Conservation (phyloP, 1,284 basidiomycete species). For the Cryptococcus sp. region DNA sequence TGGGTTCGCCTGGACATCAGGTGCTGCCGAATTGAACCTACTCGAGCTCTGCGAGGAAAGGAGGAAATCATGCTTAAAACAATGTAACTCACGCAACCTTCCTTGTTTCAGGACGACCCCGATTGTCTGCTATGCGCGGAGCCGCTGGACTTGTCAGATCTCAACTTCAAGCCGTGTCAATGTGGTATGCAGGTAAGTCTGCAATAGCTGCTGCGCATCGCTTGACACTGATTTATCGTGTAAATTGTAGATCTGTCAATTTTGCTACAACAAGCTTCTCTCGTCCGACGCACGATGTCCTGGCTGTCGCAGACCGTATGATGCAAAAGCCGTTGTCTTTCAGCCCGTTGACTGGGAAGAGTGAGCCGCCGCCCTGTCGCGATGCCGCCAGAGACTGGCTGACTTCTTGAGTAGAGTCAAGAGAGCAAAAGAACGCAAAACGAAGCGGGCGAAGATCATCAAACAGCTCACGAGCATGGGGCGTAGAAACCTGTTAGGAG, state of each 20-base stretch:
- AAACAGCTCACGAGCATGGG: constrained; percentile 91
- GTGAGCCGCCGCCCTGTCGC: constrained; percentile 59
- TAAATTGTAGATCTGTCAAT: constrained; percentile 82
- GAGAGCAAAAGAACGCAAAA: constrained; percentile 93
- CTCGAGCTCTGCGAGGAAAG: no score
- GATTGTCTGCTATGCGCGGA: constrained; percentile 98
- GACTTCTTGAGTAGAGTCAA: constrained; percentile 70
- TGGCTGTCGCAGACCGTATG: constrained; percentile 91
- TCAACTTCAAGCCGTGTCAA: constrained; percentile 98
- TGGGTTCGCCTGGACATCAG: no score
- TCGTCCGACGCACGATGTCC: constrained; percentile 96
- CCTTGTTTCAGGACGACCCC: constrained; percentile 77
- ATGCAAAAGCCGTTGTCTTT: constrained; percentile 91
- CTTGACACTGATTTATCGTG: not conserved
- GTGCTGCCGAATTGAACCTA: no score
- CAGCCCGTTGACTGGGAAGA: constrained; percentile 94
- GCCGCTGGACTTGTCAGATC: constrained; percentile 97
- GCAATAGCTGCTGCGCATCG: not conserved
- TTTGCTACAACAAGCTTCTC: constrained; percentile 99
- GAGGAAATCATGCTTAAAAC: not conserved
- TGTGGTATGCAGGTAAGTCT: constrained; percentile 90
- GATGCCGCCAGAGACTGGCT: not conserved
- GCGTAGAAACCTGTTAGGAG: constrained; percentile 85
- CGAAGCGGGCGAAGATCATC: constrained; percentile 89
- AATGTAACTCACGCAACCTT: not conserved